Evolutionary conservation across 305 asterid species (phyloP).

Genomic region (Petunia hybrid): DNA sequence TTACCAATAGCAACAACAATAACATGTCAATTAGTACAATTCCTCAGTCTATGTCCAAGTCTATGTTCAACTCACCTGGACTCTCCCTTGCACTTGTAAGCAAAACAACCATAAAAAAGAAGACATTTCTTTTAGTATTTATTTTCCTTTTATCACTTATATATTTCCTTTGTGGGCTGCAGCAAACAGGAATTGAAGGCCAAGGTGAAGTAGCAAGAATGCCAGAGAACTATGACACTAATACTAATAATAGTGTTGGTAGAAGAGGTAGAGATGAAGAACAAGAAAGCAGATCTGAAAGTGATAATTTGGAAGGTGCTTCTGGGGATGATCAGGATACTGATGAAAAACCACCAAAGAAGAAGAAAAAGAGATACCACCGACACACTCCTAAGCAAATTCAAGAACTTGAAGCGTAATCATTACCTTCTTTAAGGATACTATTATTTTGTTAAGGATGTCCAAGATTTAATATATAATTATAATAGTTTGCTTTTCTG

Average conservation of each 20-base stretch:
- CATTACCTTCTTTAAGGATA: not conserved
- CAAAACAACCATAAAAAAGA: too few relatives aligned
- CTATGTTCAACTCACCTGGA: conserved; percentile 72
- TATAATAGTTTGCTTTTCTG: too few relatives aligned
- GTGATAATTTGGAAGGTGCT: conserved; percentile 84
- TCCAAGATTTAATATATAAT: too few relatives aligned
- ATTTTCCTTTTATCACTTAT: not conserved
- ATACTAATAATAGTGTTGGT: conserved; percentile 35
- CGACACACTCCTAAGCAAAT: conserved; percentile 99
- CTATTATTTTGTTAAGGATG: not conserved
- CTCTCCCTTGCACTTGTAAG: conserved; percentile 86
- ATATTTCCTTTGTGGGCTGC: conserved; percentile 22
- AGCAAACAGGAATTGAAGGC: conserved; percentile 86
- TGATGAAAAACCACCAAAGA: conserved; percentile 62
- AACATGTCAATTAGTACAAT: conserved; percentile 57
- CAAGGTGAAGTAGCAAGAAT: conserved; percentile 59
- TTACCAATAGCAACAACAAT: conserved; percentile 32
- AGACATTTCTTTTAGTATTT: too few relatives aligned
- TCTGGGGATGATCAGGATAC: conserved; percentile 75
- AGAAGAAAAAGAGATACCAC: conserved; percentile 84
- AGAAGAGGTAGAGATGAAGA: conserved; percentile 86
- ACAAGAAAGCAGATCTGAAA: conserved; percentile 90
- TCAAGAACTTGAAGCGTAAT: conserved; percentile 92
- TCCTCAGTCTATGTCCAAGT: conserved; percentile 62
- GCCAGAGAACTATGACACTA: not conserved